Conservation (phyloP, 306 rosid species). For the Potentilla sterilis region DNA sequence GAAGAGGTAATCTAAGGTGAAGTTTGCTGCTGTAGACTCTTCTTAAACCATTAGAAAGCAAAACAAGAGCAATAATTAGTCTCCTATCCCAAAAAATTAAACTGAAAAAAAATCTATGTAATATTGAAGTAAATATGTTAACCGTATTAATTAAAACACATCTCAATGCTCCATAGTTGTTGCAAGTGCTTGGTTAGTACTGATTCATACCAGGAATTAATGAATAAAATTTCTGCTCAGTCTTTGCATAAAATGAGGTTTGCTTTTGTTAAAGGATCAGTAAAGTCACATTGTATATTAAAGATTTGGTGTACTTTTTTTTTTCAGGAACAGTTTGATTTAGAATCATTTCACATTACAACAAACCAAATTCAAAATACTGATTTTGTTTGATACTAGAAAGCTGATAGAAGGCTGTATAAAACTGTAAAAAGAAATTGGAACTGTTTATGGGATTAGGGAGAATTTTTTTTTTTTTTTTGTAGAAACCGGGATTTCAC, state of each 20-base stretch:
- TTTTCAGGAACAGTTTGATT: not conserved
- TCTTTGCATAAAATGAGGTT: slow-evolving; percentile 1
- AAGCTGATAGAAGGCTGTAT: not conserved
- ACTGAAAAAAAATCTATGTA: not conserved
- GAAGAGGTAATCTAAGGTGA: slow-evolving; percentile 50
- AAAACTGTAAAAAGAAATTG: not conserved
- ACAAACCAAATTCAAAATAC: not conserved
- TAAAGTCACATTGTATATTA: not conserved
- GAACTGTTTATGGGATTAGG: not conserved
- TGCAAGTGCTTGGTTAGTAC: not conserved
- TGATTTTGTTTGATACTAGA: not conserved
- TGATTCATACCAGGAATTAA: slow-evolving; percentile 2
- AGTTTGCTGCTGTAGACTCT: not conserved
- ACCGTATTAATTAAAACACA: not conserved
- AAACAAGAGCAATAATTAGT: not conserved
- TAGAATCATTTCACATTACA: not conserved
- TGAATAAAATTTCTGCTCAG: not conserved
- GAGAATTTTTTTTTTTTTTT: no score
- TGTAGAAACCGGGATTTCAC: not conserved
- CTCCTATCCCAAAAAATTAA: not conserved
- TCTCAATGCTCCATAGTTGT: not conserved
- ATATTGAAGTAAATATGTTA: not conserved
- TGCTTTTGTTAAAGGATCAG: not conserved
- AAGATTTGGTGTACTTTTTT: not conserved
- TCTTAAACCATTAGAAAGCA: not conserved